phyloP scores from a whole-genome alignment of 129 eudicot species.

The Pseudognaphalium luteoalbum region DNA sequence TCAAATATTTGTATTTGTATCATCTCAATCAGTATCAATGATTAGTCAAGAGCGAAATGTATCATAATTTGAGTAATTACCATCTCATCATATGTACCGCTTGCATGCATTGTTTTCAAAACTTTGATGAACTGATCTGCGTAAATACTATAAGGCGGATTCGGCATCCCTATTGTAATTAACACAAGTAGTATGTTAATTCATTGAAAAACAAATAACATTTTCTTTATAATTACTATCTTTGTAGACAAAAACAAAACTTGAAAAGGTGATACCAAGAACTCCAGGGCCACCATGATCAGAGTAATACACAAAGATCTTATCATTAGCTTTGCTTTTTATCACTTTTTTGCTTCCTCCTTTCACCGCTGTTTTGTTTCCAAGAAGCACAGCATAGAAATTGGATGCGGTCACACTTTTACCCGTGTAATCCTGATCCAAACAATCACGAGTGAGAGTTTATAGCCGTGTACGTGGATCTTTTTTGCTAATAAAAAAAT shows the following conservation, averaged over 20 bases:
- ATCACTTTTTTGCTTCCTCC: conserved; percentile 86
- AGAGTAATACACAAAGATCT: conserved; percentile 63
- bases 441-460: background rate
- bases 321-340: conserved; percentile 59
- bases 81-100: conserved; percentile 70
- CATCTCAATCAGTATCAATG: background rate
- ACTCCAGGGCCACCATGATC: conserved; percentile 90
- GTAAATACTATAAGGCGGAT: conserved; percentile 36
- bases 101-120: conserved; percentile 61
- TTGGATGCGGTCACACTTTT: conserved; percentile 51
- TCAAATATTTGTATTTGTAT: too few relatives aligned
- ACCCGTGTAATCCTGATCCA: conserved; percentile 67
- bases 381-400: conserved; percentile 70
- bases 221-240: too few relatives aligned
- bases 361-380: conserved; percentile 48
- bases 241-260: background rate
- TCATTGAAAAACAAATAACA: too few relatives aligned
- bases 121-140: conserved; percentile 65
- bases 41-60: background rate
- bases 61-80: conserved; percentile 23
- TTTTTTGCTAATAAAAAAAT: too few relatives aligned
- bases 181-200: background rate
- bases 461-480: too few relatives aligned
- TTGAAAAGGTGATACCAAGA: conserved; percentile 42
- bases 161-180: conserved; percentile 65